Evolutionary conservation across 768 basidiomycete species (phyloP).

Genomic region (Tephrocybe sp.): DNA sequence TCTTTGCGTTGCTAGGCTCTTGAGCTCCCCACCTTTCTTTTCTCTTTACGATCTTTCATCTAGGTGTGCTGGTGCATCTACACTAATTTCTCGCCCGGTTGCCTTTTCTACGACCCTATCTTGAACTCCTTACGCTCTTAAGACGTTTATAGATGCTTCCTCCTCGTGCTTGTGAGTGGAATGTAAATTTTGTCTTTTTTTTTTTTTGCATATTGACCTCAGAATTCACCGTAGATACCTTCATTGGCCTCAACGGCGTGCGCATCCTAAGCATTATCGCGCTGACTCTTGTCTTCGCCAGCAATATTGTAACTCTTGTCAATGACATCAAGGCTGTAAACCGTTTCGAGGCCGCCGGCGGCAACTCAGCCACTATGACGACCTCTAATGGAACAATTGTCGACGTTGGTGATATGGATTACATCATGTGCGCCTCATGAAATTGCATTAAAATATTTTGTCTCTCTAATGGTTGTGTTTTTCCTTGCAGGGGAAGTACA

Average conservation of each 20-base stretch:
- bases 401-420: slow-evolving; percentile 58
- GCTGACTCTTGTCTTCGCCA: slow-evolving; percentile 77
- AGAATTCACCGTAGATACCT: slow-evolving; percentile 39
- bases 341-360: slow-evolving; percentile 43
- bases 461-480: slow-evolving; percentile 1
- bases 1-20: slow-evolving; percentile 1
- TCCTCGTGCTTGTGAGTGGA: slow-evolving; percentile 21
- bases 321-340: slow-evolving; percentile 77
- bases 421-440: slow-evolving; percentile 58
- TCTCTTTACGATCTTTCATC: slow-evolving; percentile 16
- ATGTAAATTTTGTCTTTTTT: background rate
- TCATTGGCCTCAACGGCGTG: slow-evolving; percentile 77
- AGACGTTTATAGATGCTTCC: slow-evolving; percentile 16
- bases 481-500: slow-evolving; percentile 54
- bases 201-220: background rate
- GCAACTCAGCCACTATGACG: slow-evolving; percentile 22
- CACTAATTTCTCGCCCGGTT: slow-evolving; percentile 13
- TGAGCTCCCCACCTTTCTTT: slow-evolving; percentile 9
- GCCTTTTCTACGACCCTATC: slow-evolving; percentile 2
- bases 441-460: background rate
- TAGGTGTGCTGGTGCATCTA: slow-evolving; percentile 21
- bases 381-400: slow-evolving; percentile 15
- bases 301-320: slow-evolving; percentile 71
- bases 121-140: background rate
- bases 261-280: slow-evolving; percentile 78